These are phyloP conservation scores for Anthoceros angustus DNA, from an alignment of 225 moss, liverwort and hornwort species.

Conservation along the genomic window DNA sequence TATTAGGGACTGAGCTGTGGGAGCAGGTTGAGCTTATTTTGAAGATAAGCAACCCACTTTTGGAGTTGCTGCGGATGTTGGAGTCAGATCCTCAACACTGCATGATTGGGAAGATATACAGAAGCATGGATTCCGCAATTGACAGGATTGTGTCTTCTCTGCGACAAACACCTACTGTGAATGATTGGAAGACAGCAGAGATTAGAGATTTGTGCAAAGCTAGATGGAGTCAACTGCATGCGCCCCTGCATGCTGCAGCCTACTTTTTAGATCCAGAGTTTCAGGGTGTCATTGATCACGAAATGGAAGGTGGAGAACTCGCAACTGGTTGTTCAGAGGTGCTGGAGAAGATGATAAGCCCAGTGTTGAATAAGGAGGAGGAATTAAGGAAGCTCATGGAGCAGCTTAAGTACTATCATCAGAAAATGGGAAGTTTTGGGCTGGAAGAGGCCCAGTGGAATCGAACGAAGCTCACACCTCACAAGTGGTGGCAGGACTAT, in stretches of 20 bases:
- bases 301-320: neutral
- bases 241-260: neutral
- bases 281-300: neutral
- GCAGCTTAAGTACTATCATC: conserved; percentile 2
- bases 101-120: neutral
- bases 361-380: neutral
- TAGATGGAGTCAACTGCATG: conserved; percentile 2
- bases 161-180: neutral
- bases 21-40: conserved; percentile 2
- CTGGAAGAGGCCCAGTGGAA: neutral
- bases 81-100: neutral
- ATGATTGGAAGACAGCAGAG: neutral
- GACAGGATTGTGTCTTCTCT: conserved; percentile 1
- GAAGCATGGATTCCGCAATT: neutral
- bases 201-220: neutral
- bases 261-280: neutral
- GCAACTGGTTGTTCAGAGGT: neutral
- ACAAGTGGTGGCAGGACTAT: conserved; percentile 2
- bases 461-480: neutral
- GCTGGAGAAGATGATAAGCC: neutral
- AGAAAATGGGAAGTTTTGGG: conserved; percentile 2
- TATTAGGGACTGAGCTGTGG: neutral
- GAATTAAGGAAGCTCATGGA: neutral
- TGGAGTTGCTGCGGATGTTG: neutral
- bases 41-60: neutral